Base-by-base conservation (phyloP, 1,139 yeast species). In the Taphrina communis region DNA sequence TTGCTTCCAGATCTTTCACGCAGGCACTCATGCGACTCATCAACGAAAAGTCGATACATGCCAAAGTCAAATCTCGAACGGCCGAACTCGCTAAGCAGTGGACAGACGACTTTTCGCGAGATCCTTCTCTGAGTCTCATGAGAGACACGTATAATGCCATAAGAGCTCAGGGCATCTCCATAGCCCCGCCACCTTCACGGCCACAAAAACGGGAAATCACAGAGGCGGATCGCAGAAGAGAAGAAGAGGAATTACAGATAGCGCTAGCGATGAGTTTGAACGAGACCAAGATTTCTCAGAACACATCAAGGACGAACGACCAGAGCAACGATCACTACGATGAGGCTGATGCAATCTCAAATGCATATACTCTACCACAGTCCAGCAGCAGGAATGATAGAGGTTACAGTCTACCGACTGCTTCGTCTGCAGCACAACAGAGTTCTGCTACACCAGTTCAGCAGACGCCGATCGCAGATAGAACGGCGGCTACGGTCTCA, bases 161-260 rank as follows among this genome's bases (percentile, higher is more conserved):
- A 25, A 46, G 57, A 35, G 51, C 60, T n/a, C 59, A 36, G 39
- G 70, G 63, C 42, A 75, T 77, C 62, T 79, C 80, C 5, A 70
- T 72, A n/a, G 70, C 78, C 41, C 76, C 73, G 51, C 77, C 80
- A 1, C 91, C 93, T 0, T 80, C 79, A 51, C 86, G 86, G 72
- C 95, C 95, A 1, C 85, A 82, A 52, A 89, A 88, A 75, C 81
- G 81, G 57, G 80, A 82, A 68, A 80, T 86, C 73, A 80, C 85
- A 1, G 80, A 79, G 7, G 77, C 77, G 25, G 89, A 86, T 69
- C 82, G 83, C 70, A 75, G 69, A 36, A 80, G 81, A 66, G 97
- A 93, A 73, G 97, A 94, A 68, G 90, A 87, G 68, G 97, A 91
- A 73, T 79, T 92, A 57, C 89, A 87, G 74, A 82, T 88, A 74